Evolutionary conservation across 73 alveolate species (phyloP), one percentile per base, ranked within the genome.

Genomic region (Breviolum minutum): DNA sequence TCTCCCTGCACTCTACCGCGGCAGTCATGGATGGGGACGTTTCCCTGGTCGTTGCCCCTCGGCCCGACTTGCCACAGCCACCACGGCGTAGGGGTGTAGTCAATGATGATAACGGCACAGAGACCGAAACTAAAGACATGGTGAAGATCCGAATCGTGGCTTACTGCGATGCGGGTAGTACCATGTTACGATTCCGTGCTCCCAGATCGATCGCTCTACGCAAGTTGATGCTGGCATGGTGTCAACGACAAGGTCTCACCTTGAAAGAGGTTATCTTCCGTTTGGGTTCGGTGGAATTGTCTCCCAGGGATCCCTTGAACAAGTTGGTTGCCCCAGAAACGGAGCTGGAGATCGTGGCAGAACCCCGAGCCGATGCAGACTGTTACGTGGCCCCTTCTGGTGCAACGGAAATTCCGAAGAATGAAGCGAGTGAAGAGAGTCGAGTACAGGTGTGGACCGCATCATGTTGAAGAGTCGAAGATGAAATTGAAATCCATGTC

Each of bases 211-310:
- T 30, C 2, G 26, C 86, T 9, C 63, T 30, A n/a, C 86, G 86
- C 27, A 24, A 24, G 63, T 20, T 77, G 86, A 77, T 77, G 86
- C 12, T 77, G 63, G 86, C 86, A 7, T 77, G 86, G 86, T 77
- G 86, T 20, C 8, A 7, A 22, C 86, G 86, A 10, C 86, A 77
- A 30, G 63, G 63, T 9, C 63, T 77, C 20, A 27, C 27, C 17
- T 63, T 77, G 61, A 9, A 61, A 9, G 86, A 77, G 63, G 86
- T 77, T 61, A n/a, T 27, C 63, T n/a, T 77, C 24, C 86, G 86
- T 24, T 77, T 27, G 26, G 86, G 86, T 30, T 9, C 62, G 32
- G 81, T 30, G 81, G 86, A 77, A 20, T 22, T 77, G 62, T 30
- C 86, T 9, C 86, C 86, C 24, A 8, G 63, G 63, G 86, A 77